phyloP scores from a whole-genome alignment of 495 filamentous ascomycete species.

The Venustampulla echinocandica region DNA sequence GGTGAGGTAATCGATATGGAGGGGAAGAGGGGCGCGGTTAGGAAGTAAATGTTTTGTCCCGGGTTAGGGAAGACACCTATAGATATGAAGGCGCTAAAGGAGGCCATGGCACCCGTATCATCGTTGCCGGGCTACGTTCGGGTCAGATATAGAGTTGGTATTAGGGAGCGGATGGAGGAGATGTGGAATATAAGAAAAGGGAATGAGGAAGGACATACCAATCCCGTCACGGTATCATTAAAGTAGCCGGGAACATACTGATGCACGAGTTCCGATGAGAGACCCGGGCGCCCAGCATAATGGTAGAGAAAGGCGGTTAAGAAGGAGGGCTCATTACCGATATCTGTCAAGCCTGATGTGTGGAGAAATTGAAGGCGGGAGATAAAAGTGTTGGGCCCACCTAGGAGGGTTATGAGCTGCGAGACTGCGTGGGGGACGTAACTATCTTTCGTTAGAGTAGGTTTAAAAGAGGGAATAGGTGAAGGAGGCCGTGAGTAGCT shows the following conservation, averaged over 20 bases:
- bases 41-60: constrained; percentile 66
- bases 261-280: constrained; percentile 51
- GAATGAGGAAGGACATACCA: constrained; percentile 26
- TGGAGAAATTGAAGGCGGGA: constrained; percentile 56
- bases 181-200: not conserved
- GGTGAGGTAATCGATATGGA: constrained; percentile 51
- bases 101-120: constrained; percentile 63
- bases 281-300: constrained; percentile 55
- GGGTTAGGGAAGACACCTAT: constrained; percentile 65
- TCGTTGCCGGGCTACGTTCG: constrained; percentile 60
- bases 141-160: not conserved
- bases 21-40: constrained; percentile 57
- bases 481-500: constrained; percentile 43
- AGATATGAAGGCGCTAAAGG: constrained; percentile 59
- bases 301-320: constrained; percentile 61
- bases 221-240: constrained; percentile 46
- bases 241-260: constrained; percentile 59
- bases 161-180: not conserved
- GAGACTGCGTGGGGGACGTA: constrained; percentile 59
- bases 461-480: constrained; percentile 30
- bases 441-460: constrained; percentile 44
- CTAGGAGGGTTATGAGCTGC: constrained; percentile 47
- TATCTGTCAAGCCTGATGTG: constrained; percentile 52
- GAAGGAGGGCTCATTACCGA: constrained; percentile 65
- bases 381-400: constrained; percentile 50